A percentile compares a stretch with the other conserved stretches of the same genome.
Conservation (phyloP, 2,329 filamentous ascomycete genomes). For the Parasarocladium wereldwijsianum region DNA sequence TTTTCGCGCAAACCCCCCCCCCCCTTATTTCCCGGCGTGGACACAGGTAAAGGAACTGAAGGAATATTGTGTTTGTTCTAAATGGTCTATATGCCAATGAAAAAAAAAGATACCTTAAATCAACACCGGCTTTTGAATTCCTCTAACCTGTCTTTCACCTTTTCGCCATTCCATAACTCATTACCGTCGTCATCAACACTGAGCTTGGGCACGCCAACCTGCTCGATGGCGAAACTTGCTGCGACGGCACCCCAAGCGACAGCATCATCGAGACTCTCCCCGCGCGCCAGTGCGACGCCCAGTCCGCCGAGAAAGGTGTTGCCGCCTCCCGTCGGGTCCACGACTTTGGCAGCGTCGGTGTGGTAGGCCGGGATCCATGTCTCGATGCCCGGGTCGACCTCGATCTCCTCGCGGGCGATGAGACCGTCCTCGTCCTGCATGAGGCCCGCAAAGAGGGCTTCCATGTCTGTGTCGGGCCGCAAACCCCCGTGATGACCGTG, state of each 20-base stretch:
- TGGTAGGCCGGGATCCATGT: slow-evolving; percentile 73
- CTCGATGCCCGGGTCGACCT: slow-evolving; percentile 49
- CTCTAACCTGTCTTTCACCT: slow-evolving; percentile 34
- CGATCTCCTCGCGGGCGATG: slow-evolving; percentile 41
- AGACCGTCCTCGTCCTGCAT: slow-evolving; percentile 36
- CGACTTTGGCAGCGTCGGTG: slow-evolving; percentile 35
- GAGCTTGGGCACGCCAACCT: slow-evolving; percentile 66
- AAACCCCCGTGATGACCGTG: slow-evolving; percentile 28
- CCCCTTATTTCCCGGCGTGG: no score
- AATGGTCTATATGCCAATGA: no score
- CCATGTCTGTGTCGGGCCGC: slow-evolving; percentile 47
- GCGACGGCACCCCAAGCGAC: slow-evolving; percentile 67
- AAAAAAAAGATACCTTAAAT: no score
- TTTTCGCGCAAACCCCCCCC: no score
- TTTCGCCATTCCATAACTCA: slow-evolving; percentile 48
- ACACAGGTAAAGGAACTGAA: no score
- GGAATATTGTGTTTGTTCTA: no score
- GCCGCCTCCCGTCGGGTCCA: slow-evolving; percentile 91
- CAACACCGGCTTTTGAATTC: slow-evolving; percentile 31
- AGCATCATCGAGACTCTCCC: slow-evolving; percentile 50
- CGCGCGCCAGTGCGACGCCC: slow-evolving; percentile 43
- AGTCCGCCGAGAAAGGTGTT: slow-evolving; percentile 70
- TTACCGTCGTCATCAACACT: slow-evolving; percentile 23
- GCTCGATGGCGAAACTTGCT: slow-evolving; percentile 88
- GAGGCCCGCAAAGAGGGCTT: slow-evolving; percentile 43